Evolutionary conservation across 2,329 filamentous ascomycete species (phyloP).

Genomic region (Purpureocillium lavendulum): DNA sequence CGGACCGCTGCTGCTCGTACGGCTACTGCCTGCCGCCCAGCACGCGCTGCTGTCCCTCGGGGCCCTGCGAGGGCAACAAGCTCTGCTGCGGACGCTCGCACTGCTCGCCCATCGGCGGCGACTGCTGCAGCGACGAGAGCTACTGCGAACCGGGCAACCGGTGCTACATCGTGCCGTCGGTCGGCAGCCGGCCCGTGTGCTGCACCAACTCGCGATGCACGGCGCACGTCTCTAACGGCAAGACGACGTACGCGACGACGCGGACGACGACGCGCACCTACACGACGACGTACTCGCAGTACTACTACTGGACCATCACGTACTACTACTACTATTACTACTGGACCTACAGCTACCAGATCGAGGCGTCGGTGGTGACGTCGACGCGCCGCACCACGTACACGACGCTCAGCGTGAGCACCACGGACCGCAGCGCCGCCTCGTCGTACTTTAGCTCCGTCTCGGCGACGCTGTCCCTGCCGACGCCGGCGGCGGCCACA

Average conservation of each 20-base stretch:
- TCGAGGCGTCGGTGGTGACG: slow-evolving; percentile 13
- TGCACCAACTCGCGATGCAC: slow-evolving; percentile 15
- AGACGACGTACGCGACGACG: slow-evolving; percentile 10
- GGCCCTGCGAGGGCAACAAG: slow-evolving; percentile 8
- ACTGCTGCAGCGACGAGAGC: slow-evolving; percentile 13
- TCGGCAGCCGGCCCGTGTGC: slow-evolving; percentile 6
- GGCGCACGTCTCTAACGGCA: slow-evolving; percentile 11
- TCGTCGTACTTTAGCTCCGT: slow-evolving; percentile 9
- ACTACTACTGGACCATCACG: slow-evolving; percentile 15
- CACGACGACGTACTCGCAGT: slow-evolving; percentile 6
- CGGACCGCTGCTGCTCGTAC: slow-evolving; percentile 11
- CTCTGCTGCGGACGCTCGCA: slow-evolving; percentile 12
- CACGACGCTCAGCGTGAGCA: slow-evolving; percentile 10
- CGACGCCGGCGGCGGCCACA: slow-evolving; percentile 13
- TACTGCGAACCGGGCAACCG: slow-evolving; percentile 13
- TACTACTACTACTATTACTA: slow-evolving; percentile 16
- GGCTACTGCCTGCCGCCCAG: slow-evolving; percentile 13
- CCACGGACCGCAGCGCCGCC: slow-evolving; percentile 11
- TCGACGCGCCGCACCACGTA: slow-evolving; percentile 3
- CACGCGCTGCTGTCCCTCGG: slow-evolving; percentile 12
- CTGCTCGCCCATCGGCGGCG: slow-evolving; percentile 11
- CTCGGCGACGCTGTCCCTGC: slow-evolving; percentile 9
- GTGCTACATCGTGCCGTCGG: slow-evolving; percentile 7
- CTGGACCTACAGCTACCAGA: slow-evolving; percentile 12
- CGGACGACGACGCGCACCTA: slow-evolving; percentile 8